phyloP scores from a whole-genome alignment of 139 green algal genomes.

The Chlorella vulgaris region DNA sequence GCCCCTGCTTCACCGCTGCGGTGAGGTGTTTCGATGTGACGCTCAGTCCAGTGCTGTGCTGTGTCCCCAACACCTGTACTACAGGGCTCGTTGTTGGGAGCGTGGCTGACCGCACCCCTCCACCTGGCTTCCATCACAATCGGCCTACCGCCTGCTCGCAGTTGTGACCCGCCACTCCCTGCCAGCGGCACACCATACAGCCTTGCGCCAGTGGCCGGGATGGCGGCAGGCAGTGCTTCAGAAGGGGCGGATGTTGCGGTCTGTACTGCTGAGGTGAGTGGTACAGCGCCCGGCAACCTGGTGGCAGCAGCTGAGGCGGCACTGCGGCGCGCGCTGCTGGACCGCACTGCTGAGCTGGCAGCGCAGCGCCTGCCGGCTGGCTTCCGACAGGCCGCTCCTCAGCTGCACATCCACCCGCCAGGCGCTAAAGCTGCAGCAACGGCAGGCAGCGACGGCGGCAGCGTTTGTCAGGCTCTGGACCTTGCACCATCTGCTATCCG shows the following conservation, averaged over 20 bases:
- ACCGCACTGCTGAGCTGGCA: neutral
- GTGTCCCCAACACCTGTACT: neutral
- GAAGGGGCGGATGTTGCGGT: no score
- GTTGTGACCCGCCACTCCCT: neutral
- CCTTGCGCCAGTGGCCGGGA: no score
- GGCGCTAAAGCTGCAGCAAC: neutral
- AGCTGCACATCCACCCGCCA: neutral
- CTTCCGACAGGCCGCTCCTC: neutral
- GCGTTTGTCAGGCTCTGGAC: neutral
- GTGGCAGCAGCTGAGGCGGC: neutral
- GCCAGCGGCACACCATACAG: neutral
- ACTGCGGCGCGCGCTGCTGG: constrained; percentile 22
- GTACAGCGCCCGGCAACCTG: no score
- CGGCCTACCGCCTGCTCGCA: constrained; percentile 5
- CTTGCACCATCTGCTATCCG: neutral
- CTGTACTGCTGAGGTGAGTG: no score
- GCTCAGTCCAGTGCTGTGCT: neutral
- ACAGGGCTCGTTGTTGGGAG: constrained; percentile 70
- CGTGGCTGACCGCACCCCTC: constrained; percentile 70
- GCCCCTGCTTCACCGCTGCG: neutral
- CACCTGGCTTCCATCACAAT: constrained; percentile 58
- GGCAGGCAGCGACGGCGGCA: neutral
- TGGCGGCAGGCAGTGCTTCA: no score
- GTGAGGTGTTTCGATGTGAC: neutral
- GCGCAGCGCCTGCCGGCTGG: neutral